phyloP scores from a whole-genome alignment of 2,329 filamentous ascomycete species.

The Monosporascus cannonballus region DNA sequence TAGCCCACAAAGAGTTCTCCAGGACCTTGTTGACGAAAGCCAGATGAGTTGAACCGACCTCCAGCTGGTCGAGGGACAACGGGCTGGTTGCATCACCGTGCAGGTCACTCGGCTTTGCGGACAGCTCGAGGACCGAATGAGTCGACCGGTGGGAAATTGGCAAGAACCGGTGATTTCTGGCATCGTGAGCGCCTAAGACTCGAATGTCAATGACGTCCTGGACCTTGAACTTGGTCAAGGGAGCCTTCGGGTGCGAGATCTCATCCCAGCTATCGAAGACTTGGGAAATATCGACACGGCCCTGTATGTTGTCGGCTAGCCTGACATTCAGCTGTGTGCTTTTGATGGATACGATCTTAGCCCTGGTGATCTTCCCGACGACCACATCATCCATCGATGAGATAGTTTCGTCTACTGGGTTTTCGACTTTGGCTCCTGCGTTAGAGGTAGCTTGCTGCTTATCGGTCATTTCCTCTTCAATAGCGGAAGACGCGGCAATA shows the following conservation, averaged over 20 bases:
- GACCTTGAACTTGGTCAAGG: slow-evolving; percentile 66
- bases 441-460: slow-evolving; percentile 28
- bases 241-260: slow-evolving; percentile 74
- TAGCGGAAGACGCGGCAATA: slow-evolving; percentile 42
- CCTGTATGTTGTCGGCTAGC: slow-evolving; percentile 80
- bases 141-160: slow-evolving; percentile 81
- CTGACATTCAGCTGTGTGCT: slow-evolving; percentile 89
- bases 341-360: slow-evolving; percentile 76
- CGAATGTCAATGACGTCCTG: slow-evolving; percentile 69
- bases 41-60: slow-evolving; percentile 64
- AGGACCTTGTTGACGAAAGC: slow-evolving; percentile 89
- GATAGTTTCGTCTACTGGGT: slow-evolving; percentile 56
- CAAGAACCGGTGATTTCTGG: slow-evolving; percentile 82
- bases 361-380: slow-evolving; percentile 68
- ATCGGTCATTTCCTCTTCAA: slow-evolving; percentile 35
- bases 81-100: slow-evolving; percentile 39
- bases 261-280: slow-evolving; percentile 84
- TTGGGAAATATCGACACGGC: slow-evolving; percentile 89
- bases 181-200: slow-evolving; percentile 82
- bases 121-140: slow-evolving; percentile 82
- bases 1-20: slow-evolving; percentile 80
- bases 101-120: slow-evolving; percentile 66
- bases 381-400: slow-evolving; percentile 64
- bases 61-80: slow-evolving; percentile 66
- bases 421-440: slow-evolving; percentile 32